phyloP scores from a whole-genome alignment of 768 basidiomycete genomes.

The Paxillus ammoniavirescens region DNA sequence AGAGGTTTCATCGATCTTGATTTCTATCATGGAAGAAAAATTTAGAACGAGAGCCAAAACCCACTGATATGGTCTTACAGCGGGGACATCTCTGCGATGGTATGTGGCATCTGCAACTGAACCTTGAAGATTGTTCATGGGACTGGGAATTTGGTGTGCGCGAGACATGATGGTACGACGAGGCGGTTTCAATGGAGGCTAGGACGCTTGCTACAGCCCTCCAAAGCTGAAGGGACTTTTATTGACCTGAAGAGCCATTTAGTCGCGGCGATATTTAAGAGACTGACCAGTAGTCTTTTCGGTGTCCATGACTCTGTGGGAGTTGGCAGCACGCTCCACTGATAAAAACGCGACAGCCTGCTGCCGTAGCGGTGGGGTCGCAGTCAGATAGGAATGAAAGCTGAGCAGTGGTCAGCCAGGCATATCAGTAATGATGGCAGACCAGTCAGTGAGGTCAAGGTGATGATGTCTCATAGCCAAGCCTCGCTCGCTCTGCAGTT shows the following conservation, averaged over 20 bases:
- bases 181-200: conserved; percentile 5
- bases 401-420: neutral
- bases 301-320: conserved; percentile 8
- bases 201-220: conserved; percentile 2
- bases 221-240: conserved; percentile 10
- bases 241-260: conserved; percentile 12
- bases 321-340: conserved; percentile 21
- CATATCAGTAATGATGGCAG: conserved; percentile 24
- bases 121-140: conserved; percentile 13
- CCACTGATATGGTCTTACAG: conserved; percentile 18
- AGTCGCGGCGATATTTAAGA: conserved; percentile 26
- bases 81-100: conserved; percentile 19
- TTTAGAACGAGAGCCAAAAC: conserved; percentile 10
- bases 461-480: conserved; percentile 29
- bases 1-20: conserved; percentile 18
- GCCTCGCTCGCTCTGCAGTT: conserved; percentile 12
- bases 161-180: conserved; percentile 11
- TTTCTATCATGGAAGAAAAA: conserved; percentile 17
- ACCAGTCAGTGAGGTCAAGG: conserved; percentile 25
- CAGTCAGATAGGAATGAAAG: conserved; percentile 1
- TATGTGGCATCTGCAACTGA: conserved; percentile 4
- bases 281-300: conserved; percentile 22
- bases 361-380: conserved; percentile 32
- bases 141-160: neutral
- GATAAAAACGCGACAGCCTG: conserved; percentile 33